These are phyloP conservation scores for Ceratocystis papillata DNA, from an alignment of 2,329 filamentous ascomycete genomes.

Conservation along the genomic window DNA sequence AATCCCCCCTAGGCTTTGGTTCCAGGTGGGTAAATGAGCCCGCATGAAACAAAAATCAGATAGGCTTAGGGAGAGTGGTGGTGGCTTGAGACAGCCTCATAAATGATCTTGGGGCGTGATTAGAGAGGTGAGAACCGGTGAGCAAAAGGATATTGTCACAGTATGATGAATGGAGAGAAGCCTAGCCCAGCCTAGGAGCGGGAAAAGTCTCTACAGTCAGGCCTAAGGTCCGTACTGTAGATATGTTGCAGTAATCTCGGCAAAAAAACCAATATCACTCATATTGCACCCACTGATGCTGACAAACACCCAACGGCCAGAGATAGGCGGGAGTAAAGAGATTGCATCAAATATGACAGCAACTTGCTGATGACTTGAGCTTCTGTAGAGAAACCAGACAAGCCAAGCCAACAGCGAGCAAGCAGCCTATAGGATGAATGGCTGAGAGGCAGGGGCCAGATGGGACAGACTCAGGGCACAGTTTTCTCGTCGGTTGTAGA, in stretches of 20 bases:
- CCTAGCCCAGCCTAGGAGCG: not conserved
- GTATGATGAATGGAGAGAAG: not conserved
- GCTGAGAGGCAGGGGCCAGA: slow-evolving; percentile 14
- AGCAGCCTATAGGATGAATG: slow-evolving; percentile 5
- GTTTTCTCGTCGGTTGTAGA: slow-evolving; percentile 4
- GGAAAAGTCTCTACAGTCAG: not conserved
- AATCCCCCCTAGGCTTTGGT: not conserved
- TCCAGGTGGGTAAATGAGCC: not conserved
- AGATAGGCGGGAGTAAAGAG: not conserved
- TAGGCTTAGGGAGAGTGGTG: not conserved
- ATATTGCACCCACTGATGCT: not conserved
- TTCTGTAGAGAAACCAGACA: not conserved
- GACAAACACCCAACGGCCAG: not conserved
- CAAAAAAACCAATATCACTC: not conserved
- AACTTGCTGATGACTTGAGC: too few relatives aligned
- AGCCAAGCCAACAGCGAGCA: not conserved
- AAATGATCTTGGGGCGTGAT: not conserved
- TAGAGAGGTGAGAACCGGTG: not conserved
- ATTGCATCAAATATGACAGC: not conserved
- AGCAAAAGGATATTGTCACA: not conserved
- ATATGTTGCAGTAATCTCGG: not conserved
- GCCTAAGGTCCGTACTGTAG: not conserved
- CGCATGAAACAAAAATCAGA: not conserved
- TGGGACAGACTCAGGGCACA: slow-evolving; percentile 12
- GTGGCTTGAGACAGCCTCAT: slow-evolving; percentile 5